Evolutionary conservation across 805 yeast species (phyloP), one percentile per base, ranked within the genome.

Genomic region (Candida nemodendra): DNA sequence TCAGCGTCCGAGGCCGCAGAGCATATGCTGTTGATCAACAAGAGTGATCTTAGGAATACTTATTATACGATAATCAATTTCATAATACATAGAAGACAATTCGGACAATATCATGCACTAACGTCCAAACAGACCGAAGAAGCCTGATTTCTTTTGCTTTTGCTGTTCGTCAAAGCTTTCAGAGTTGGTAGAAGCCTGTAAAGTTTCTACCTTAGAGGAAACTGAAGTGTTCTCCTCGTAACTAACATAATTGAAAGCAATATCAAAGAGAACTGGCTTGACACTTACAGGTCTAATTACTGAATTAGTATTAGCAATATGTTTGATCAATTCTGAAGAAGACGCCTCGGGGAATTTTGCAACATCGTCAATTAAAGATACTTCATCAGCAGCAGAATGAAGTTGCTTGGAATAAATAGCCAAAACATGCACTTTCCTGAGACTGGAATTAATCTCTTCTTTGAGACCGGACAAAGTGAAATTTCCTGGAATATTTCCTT

Each of bases 261-360:
- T 69, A 58, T 91, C 99, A 53, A 88, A 93, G 53, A 90, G 74
- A 8, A 89, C 95, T 0, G 99, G 96, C 62, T 93, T 91, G 40
- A 82, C 76, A 36, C 79, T 72, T 2, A 85, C 77, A 1, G 95
- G 84, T 45, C 64, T 66, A 27, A 88, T 33, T n/a, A 44, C 34
- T 9, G 59, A 53, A 4, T 57, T 52, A 14, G 65, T 42, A 35
- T 61, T 51, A 3, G 59, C 64, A 34, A 64, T 43, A 18, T 36
- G 50, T 2, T 62, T 55, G 30, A 72, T 44, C 1, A 69, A 48
- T 22, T 55, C 57, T 7, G 47, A 44, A 21, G 54, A 34, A 7
- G 64, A 47, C 25, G 53, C 50, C 30, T 39, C 42, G 19, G 65
- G 58, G 47, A 61, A 53, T 42, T 60, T 57, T 18, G 44, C 34